A percentile compares a stretch with the other conserved stretches of the same genome.
Conservation (phyloP, 2,329 filamentous ascomycete genomes). For the Chaetomium sp. region DNA sequence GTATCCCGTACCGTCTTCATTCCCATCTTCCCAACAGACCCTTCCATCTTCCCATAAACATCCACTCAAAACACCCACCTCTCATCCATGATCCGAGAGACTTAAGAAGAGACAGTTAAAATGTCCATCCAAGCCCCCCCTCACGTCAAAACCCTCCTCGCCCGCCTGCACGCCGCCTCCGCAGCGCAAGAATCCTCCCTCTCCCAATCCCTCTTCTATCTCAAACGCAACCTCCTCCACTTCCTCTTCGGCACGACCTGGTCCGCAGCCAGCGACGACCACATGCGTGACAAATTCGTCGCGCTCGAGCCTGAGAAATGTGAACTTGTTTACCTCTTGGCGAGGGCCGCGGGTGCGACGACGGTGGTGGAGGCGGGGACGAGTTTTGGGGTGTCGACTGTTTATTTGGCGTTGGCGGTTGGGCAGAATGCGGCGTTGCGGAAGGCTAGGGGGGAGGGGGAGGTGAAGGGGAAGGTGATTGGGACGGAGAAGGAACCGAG, state of each 20-base stretch:
- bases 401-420: constrained; percentile 55
- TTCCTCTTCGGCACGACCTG: constrained; percentile 4
- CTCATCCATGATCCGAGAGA: no score
- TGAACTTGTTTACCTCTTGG: constrained; percentile 48
- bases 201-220: constrained; percentile 9
- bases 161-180: constrained; percentile 8
- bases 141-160: constrained; percentile 3
- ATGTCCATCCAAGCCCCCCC: constrained; percentile 2
- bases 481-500: constrained; percentile 52
- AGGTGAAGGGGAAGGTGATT: constrained; percentile 40
- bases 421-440: constrained; percentile 35
- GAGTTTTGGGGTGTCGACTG: constrained; percentile 55
- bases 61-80: no score
- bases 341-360: constrained; percentile 41
- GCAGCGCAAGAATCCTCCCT: constrained; percentile 3
- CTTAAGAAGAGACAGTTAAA: no score
- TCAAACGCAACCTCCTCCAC: constrained; percentile 6
- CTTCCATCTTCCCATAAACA: no score
- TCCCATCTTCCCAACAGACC: no score
- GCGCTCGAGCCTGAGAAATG: constrained; percentile 54
- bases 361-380: constrained; percentile 55
- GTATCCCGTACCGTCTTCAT: no score
- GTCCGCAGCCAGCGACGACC: constrained; percentile 4
- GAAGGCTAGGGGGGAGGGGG: neutral
- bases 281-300: constrained; percentile 46